phyloP scores from a whole-genome alignment of 1,139 yeast species.

The Candida buenavistaensis region DNA sequence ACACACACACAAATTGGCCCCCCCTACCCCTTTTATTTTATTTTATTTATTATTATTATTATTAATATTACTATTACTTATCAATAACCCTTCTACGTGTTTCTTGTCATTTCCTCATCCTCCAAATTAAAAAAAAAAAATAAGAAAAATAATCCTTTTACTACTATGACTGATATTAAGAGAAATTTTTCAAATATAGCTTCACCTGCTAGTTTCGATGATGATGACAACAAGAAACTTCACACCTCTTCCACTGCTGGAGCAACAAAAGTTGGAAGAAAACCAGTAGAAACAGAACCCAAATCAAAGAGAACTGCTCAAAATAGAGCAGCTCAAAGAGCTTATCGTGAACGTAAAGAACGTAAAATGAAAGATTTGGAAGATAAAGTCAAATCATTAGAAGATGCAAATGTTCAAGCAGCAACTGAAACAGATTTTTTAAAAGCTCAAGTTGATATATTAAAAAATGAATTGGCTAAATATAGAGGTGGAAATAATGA shows the following conservation, averaged over 20 bases:
- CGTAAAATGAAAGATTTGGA: conserved; percentile 83
- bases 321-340: conserved; percentile 96
- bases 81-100: no score
- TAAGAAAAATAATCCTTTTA: no score
- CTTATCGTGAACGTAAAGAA: conserved; percentile 93
- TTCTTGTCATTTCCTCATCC: no score
- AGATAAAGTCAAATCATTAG: conserved; percentile 68
- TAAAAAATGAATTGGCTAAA: conserved; percentile 69
- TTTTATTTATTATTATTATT: no score
- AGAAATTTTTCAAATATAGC: conserved; percentile 33
- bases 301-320: conserved; percentile 90
- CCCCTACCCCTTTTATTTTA: no score
- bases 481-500: conserved; percentile 57
- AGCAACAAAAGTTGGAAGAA: conserved; percentile 52
- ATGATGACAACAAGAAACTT: conserved; percentile 37
- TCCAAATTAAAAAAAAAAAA: no score
- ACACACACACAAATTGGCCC: no score
- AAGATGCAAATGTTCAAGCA: conserved; percentile 64
- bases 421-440: conserved; percentile 72
- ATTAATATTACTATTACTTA: no score
- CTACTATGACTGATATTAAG: conserved; percentile 35
- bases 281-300: conserved; percentile 79
- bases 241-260: conserved; percentile 16
- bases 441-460: conserved; percentile 70
- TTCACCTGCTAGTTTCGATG: conserved; percentile 24